These are phyloP conservation scores for Fibroporia radiculosa DNA, from an alignment of 768 basidiomycete genomes.

Conservation along the genomic window DNA sequence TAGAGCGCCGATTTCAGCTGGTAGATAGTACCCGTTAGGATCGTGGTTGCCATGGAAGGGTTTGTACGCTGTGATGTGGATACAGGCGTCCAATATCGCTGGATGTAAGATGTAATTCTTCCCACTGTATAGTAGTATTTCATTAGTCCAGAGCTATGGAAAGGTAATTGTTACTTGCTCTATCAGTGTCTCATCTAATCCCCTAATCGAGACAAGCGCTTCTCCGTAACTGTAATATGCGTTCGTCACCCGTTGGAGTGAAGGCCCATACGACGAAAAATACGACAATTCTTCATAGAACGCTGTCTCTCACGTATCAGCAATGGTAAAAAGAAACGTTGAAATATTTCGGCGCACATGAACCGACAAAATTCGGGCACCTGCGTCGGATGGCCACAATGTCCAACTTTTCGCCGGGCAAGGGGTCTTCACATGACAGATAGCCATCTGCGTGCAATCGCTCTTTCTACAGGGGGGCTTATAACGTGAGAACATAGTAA, in stretches of 20 bases:
- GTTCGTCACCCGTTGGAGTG: constrained; percentile 1
- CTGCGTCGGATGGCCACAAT: neutral
- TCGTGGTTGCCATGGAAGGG: constrained; percentile 24
- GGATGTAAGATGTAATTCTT: constrained; percentile 12
- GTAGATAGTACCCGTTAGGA: constrained; percentile 25
- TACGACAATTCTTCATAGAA: neutral
- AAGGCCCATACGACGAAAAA: constrained; percentile 1
- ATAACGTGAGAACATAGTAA: neutral
- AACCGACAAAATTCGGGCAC: neutral
- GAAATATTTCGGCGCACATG: neutral
- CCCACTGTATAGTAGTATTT: constrained; percentile 5
- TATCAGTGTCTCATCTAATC: neutral
- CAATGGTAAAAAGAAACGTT: neutral
- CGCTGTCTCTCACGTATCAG: neutral
- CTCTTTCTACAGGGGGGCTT: constrained; percentile 3
- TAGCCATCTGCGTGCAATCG: constrained; percentile 7
- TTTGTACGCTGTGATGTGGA: constrained; percentile 27
- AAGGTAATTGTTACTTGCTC: constrained; percentile 1
- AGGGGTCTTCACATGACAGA: neutral
- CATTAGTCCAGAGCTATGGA: neutral
- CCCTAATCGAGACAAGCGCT: constrained; percentile 1
- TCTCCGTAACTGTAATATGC: constrained; percentile 1
- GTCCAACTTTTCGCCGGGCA: neutral
- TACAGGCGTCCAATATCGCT: constrained; percentile 29
- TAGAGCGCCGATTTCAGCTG: constrained; percentile 17